These are phyloP conservation scores for Coccomyxa sp. DNA, from an alignment of 139 green algal species.

Conservation along the genomic window DNA sequence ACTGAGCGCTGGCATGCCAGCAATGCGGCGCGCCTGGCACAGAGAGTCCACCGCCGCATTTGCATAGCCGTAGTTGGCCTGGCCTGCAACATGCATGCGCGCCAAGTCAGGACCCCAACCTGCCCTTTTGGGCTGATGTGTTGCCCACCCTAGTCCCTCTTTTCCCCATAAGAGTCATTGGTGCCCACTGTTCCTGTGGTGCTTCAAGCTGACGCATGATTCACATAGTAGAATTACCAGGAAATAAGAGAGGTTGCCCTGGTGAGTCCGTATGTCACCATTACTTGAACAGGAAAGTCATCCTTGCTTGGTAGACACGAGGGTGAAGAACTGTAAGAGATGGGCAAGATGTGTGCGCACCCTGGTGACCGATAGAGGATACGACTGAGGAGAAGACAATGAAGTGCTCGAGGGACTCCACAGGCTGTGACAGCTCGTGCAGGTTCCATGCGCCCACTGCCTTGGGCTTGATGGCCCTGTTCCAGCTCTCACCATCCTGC, in stretches of 20 bases:
- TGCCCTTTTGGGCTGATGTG: too few species aligned
- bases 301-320: background rate
- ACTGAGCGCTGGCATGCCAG: background rate
- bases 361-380: background rate
- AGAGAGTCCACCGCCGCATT: constrained; percentile 2
- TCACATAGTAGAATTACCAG: too few species aligned
- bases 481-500: constrained; percentile 7
- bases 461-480: background rate
- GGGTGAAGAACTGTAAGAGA: background rate
- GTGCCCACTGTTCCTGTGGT: too few species aligned
- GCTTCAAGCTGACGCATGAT: too few species aligned
- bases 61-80: constrained; percentile 11
- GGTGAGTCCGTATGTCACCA: too few species aligned
- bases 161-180: background rate
- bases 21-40: background rate
- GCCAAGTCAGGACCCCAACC: too few species aligned
- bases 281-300: too few species aligned
- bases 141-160: too few species aligned
- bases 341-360: background rate
- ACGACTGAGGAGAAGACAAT: constrained; percentile 9
- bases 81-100: background rate
- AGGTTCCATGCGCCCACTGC: background rate
- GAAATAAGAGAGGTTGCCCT: too few species aligned
- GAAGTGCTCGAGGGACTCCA: constrained; percentile 1
- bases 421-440: background rate